Percentiles rank a stretch among this genome's conserved stretches.
Conservation (phyloP, 805 yeast genomes). For the Lipomyces lipofer region DNA sequence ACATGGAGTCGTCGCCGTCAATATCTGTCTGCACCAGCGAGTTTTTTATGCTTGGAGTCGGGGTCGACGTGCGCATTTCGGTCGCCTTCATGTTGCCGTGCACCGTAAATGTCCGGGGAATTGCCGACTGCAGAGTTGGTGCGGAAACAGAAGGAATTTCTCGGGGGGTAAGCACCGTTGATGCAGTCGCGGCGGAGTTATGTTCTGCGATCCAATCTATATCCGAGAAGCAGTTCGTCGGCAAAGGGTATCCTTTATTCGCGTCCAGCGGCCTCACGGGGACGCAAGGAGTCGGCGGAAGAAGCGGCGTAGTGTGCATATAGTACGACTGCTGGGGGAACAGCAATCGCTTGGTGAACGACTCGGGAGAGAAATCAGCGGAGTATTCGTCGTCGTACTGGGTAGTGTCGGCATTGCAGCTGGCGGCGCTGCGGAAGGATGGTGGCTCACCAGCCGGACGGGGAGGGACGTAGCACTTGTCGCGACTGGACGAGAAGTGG, state of each 20-base stretch:
- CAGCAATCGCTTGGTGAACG: constrained; percentile 18
- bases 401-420: background rate
- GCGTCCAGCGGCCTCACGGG: constrained; percentile 24
- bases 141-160: background rate
- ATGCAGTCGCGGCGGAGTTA: background rate
- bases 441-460: too few species aligned
- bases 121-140: background rate
- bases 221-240: constrained; percentile 21
- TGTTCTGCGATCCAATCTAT: constrained; percentile 26
- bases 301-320: constrained; percentile 22
- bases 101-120: background rate
- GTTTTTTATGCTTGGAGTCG: constrained; percentile 10
- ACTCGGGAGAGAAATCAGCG: constrained; percentile 28
- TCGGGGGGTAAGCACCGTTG: constrained; percentile 1
- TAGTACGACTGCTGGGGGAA: background rate
- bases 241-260: constrained; percentile 28
- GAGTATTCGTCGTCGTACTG: constrained; percentile 25
- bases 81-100: background rate
- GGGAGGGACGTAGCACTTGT: constrained; percentile 11
- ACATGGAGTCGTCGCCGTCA: constrained; percentile 28
- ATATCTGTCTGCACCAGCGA: constrained; percentile 26
- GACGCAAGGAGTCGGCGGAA: constrained; percentile 27
- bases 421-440: background rate
- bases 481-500: constrained; percentile 7
- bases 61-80: background rate